Base-by-base conservation (phyloP, 2,329 filamentous ascomycete species). In the Tolypocladium ovalisporum region DNA sequence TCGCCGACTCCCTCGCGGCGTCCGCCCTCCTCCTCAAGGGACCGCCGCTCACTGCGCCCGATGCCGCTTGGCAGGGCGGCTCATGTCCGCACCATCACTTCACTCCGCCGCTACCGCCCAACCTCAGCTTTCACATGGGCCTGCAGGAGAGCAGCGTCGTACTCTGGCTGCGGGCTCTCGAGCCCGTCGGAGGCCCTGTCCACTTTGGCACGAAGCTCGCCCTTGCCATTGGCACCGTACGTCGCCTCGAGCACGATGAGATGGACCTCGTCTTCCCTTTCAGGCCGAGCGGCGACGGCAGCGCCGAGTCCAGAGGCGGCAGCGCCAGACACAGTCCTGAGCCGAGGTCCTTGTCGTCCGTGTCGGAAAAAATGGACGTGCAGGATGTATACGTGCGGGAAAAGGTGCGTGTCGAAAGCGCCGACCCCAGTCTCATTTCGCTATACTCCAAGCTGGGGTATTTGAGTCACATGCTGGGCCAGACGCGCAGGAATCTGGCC, bases 371-470 rank as follows among this genome's bases (percentile, higher is more conserved):
- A 34, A 60, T 56, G 47, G 65, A 67, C 39, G 60, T 70, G 36
- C 69, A 72, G 3, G 85, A 94, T 60, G 91, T 97, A 3, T 87
- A 84, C 62, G 93, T 97, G 52, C 85, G 87, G 63, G 93, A 97
- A 70, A 97, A 97, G 75, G 83, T 96, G 5, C 81, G 88, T 44
- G 87, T 97, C 2, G 92, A 96, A 71, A 93, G 85, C 65, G 89
- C 91, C 57, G 92, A 97, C 70, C 93, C 93, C 1, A 92, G 85
- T 64, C 70, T 97, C 62, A 85, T 97, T 69, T 87, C 89, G 39
- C 78, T 94, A 37, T 87, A 89, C 70, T 87, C 90, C 6, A 97
- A 97, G 73, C 76, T 97, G 63, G 84, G 81, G 35, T 90, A 89
- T 5, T 73, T 97, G 58, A 86, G 88, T 61, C 83, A 91, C 65